A percentile compares a stretch with the other conserved stretches of the same genome.
Conservation (phyloP, 1,284 basidiomycete species). For the Naganishia albida region DNA sequence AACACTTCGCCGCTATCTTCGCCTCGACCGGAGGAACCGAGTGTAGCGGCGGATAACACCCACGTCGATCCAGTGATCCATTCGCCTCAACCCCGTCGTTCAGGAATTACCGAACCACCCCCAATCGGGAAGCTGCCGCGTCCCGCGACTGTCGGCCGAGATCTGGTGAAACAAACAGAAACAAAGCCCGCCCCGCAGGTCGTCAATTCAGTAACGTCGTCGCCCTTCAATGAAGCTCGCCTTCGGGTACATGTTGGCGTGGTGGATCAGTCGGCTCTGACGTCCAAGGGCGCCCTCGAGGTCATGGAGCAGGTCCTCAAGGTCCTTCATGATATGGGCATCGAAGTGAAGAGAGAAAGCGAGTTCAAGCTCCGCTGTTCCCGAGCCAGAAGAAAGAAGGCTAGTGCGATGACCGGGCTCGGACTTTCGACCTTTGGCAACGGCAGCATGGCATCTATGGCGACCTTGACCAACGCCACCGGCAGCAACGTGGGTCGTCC, state of each 20-base stretch:
- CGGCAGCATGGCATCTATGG: slow-evolving; percentile 60
- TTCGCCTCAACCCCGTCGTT: neutral
- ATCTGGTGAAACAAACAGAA: slow-evolving; percentile 17
- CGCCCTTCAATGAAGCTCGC: slow-evolving; percentile 25
- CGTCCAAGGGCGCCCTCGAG: slow-evolving; percentile 76
- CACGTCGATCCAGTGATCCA: neutral
- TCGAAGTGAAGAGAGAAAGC: slow-evolving; percentile 81
- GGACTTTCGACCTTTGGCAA: slow-evolving; percentile 50
- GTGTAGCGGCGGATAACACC: neutral
- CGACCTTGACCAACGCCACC: slow-evolving; percentile 72
- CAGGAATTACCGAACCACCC: neutral
- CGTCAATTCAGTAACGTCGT: slow-evolving; percentile 8
- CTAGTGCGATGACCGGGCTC: slow-evolving; percentile 50
- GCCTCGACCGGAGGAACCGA: neutral
- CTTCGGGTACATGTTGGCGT: slow-evolving; percentile 86
- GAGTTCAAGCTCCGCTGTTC: slow-evolving; percentile 86
- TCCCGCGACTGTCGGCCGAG: slow-evolving; percentile 11
- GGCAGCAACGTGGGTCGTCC: slow-evolving; percentile 70
- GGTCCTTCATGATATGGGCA: slow-evolving; percentile 83
- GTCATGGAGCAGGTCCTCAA: slow-evolving; percentile 81
- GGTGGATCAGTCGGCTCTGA: slow-evolving; percentile 88
- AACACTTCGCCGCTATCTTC: neutral
- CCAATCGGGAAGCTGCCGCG: slow-evolving; percentile 14
- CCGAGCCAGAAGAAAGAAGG: slow-evolving; percentile 69
- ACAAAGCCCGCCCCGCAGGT: neutral